Conservation (phyloP, 768 basidiomycete genomes). For the Erythrobasidium yunnanense region DNA sequence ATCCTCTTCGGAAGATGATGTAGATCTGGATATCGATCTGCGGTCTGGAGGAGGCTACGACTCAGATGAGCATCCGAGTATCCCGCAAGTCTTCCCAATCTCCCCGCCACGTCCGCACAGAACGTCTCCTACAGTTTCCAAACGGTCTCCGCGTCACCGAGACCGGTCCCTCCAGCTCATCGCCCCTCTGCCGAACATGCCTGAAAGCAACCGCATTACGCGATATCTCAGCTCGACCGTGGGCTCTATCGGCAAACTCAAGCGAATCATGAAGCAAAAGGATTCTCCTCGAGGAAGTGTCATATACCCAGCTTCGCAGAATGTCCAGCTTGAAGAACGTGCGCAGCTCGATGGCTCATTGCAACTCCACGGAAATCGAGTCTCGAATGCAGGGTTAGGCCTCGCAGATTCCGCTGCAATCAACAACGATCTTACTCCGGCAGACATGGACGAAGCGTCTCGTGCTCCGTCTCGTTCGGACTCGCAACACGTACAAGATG, state of each 20-base stretch:
- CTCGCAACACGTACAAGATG: too few relatives aligned
- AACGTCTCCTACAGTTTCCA: neutral
- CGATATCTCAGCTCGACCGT: slow-evolving; percentile 70
- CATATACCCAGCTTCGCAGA: neutral
- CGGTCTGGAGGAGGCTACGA: slow-evolving; percentile 16
- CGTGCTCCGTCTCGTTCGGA: too few relatives aligned
- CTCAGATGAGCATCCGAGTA: slow-evolving; percentile 13
- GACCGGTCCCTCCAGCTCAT: neutral
- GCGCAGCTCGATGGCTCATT: neutral
- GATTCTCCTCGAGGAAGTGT: neutral
- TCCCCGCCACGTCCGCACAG: neutral
- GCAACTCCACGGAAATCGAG: neutral
- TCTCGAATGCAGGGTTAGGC: neutral
- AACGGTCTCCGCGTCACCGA: neutral
- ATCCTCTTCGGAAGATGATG: slow-evolving; percentile 33
- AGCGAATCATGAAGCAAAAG: slow-evolving; percentile 50
- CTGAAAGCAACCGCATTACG: slow-evolving; percentile 50
- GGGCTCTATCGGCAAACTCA: slow-evolving; percentile 70
- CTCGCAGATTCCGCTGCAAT: neutral
- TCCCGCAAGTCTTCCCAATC: slow-evolving; percentile 20
- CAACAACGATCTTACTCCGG: too few relatives aligned
- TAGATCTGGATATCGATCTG: slow-evolving; percentile 34
- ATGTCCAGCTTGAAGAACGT: neutral
- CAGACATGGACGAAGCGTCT: too few relatives aligned
- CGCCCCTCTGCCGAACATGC: slow-evolving; percentile 2